Evolutionary conservation across 2,329 filamentous ascomycete species (phyloP).

Genomic region (Ilyonectria destructans): DNA sequence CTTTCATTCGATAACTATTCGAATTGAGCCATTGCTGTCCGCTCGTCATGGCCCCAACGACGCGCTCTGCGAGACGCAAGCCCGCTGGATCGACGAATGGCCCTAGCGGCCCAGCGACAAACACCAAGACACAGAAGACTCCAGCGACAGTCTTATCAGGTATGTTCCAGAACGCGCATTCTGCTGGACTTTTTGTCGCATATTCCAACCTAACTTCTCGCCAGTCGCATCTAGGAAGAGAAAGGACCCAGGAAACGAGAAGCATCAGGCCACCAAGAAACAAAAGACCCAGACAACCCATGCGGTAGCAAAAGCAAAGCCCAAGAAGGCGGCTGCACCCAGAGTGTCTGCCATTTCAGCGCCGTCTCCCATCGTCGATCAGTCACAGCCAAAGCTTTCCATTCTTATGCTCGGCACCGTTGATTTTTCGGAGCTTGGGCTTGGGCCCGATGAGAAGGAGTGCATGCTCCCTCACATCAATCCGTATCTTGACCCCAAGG

Average conservation of each 20-base stretch:
- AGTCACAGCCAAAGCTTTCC: background rate
- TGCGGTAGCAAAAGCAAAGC: background rate
- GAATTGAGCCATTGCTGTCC: background rate
- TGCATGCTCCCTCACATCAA: conserved; percentile 24
- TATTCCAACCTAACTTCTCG: background rate
- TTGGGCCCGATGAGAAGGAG: conserved; percentile 22
- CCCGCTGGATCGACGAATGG: background rate
- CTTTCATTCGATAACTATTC: background rate
- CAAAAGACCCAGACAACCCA: background rate
- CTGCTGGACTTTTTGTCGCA: no score
- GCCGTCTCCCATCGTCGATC: background rate
- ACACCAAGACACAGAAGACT: background rate
- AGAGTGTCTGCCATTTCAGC: background rate
- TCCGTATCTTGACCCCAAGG: conserved; percentile 40
- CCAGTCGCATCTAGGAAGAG: background rate
- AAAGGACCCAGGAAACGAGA: background rate
- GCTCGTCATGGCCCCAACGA: background rate
- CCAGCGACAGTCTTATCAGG: background rate
- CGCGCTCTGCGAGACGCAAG: background rate
- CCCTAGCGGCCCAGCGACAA: background rate
- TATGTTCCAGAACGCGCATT: background rate
- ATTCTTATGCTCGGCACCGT: conserved; percentile 30
- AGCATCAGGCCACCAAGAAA: background rate
- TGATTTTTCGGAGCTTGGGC: conserved; percentile 32
- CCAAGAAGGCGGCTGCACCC: background rate